Evolutionary conservation across 257 asterid genomes (phyloP), one percentile per base, ranked within the genome.

Genomic region (Rehmannia glutinosa): DNA sequence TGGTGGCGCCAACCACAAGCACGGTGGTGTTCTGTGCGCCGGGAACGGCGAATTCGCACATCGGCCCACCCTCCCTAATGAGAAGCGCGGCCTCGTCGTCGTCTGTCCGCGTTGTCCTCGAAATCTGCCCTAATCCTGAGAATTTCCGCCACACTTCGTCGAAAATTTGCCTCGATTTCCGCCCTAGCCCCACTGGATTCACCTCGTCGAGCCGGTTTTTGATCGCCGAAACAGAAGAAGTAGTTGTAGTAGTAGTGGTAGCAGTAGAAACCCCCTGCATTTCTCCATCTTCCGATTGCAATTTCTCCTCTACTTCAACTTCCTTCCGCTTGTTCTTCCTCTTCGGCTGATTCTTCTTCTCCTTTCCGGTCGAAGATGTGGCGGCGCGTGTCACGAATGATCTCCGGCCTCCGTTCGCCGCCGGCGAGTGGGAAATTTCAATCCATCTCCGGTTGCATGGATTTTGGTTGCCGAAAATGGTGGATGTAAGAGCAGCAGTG

Each of bases 11-110:
- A 20, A 93, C 96, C 15, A 93, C 96, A 10, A 93, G 92, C 71
- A 93, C 96, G 68, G 87, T 86, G 65, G 99, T 90, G 75, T 90
- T 93, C 87, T 93, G 99, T 27, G 99, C 99, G 13, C 95, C 97
- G 49, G 99, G 99, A 41, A 88, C 73, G 30, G 92, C 89, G 42
- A 93, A 93, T 73, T 93, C 97, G 66, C 99, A 90, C 97, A 93
- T 84, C 0, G 99, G 97, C 10, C 99, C 97, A 51, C 96, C 87
- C 64, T 92, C 97, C 16, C 96, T 73, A 3, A 87, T 50, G 25
- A 87, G 82, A 58, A 89, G 80, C 49, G 71, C 85, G 57, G 77
- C 78, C 73, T 86, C 95, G 45, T 92, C 97, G 56, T 82, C 86
- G 64, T 85, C 86, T 30, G 64, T 45, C 52, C 97, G 73, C 55